Conservation (phyloP, 2,329 filamentous ascomycete genomes). For the Cladophialophora chaetospira region DNA sequence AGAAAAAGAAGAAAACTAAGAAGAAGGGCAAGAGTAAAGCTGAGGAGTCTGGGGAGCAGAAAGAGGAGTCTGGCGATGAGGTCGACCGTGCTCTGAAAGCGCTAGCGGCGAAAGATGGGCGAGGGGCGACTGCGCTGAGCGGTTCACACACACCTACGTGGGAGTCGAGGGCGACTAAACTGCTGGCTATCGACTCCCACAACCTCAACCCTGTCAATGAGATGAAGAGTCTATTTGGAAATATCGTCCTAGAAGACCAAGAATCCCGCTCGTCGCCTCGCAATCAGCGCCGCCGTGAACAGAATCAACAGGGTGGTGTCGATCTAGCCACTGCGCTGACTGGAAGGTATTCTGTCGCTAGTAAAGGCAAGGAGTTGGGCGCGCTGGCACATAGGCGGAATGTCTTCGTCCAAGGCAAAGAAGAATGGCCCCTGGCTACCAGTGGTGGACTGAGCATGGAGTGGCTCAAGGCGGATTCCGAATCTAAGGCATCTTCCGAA, state of each 20-base stretch:
- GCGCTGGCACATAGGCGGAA: constrained; percentile 75
- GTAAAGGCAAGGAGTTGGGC: constrained; percentile 64
- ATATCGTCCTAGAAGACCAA: constrained; percentile 61
- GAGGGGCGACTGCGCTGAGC: constrained; percentile 26
- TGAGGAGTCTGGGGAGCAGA: constrained; percentile 27
- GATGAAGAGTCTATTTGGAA: constrained; percentile 77
- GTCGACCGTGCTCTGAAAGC: constrained; percentile 66
- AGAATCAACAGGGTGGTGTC: constrained; percentile 55
- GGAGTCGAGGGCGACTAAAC: constrained; percentile 51
- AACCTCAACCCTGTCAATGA: constrained; percentile 86
- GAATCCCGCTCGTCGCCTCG: constrained; percentile 53
- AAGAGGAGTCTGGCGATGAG: constrained; percentile 56
- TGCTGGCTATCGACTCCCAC: constrained; percentile 66
- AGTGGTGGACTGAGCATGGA: constrained; percentile 85
- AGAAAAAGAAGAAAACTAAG: constrained; percentile 60
- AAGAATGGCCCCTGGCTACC: constrained; percentile 79
- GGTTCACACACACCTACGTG: constrained; percentile 36
- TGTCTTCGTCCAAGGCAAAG: constrained; percentile 81
- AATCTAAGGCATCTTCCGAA: constrained; percentile 52
- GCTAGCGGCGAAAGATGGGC: constrained; percentile 50
- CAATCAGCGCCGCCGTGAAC: constrained; percentile 54
- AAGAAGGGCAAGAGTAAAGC: constrained; percentile 48
- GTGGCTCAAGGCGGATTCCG: constrained; percentile 54
- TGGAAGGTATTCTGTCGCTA: constrained; percentile 55
- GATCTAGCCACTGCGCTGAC: constrained; percentile 59